These are phyloP conservation scores for Crepidotus variabilis DNA, from an alignment of 768 basidiomycete species.

Conservation along the genomic window DNA sequence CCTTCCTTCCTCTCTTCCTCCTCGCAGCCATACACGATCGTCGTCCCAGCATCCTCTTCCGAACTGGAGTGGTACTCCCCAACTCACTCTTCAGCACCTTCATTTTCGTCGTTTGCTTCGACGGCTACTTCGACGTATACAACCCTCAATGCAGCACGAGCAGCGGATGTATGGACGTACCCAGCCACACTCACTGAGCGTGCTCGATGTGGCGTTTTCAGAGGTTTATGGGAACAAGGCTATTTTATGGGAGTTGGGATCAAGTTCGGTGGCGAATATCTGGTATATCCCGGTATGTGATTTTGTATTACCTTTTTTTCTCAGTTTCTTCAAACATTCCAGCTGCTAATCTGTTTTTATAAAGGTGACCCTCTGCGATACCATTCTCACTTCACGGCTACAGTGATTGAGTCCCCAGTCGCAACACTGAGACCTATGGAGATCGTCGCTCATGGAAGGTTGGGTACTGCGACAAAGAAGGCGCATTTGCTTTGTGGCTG, in stretches of 20 bases:
- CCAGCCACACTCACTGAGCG: constrained; percentile 62
- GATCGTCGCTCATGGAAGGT: constrained; percentile 89
- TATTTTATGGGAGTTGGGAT: constrained; percentile 88
- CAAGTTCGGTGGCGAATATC: constrained; percentile 93
- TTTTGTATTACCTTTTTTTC: neutral
- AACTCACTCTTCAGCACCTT: constrained; percentile 8
- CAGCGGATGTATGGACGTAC: constrained; percentile 74
- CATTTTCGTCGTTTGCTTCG: neutral
- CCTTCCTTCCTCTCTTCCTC: constrained; percentile 12
- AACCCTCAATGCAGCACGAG: constrained; percentile 56
- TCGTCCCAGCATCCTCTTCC: constrained; percentile 63
- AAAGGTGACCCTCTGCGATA: constrained; percentile 91
- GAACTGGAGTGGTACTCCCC: constrained; percentile 67
- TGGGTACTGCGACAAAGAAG: constrained; percentile 98
- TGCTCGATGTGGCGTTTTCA: constrained; percentile 78
- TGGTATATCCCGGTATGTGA: constrained; percentile 88
- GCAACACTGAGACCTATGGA: constrained; percentile 80
- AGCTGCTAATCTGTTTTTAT: neutral
- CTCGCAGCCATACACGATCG: constrained; percentile 50
- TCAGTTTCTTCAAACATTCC: neutral
- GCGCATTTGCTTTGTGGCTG: constrained; percentile 88
- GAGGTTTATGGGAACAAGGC: constrained; percentile 76
- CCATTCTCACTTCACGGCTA: constrained; percentile 93
- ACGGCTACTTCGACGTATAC: constrained; percentile 33
- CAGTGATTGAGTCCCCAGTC: constrained; percentile 65